Conservation (phyloP, 2,329 filamentous ascomycete species). For the Rutstroemia sp. region DNA sequence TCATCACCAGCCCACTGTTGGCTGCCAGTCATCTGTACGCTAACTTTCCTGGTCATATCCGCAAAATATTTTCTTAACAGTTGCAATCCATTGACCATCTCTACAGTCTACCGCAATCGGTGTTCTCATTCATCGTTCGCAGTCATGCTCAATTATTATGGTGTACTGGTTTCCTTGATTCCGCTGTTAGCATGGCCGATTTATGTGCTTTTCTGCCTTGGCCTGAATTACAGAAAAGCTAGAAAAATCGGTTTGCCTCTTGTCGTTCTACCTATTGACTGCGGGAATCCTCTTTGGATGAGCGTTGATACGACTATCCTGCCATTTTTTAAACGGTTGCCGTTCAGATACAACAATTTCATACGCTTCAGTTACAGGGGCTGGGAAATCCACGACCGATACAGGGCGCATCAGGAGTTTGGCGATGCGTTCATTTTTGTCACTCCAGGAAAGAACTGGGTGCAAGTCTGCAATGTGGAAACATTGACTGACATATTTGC, state of each 20-base stretch:
- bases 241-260: background rate
- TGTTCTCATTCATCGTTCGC: no score
- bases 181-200: background rate
- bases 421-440: conserved; percentile 3
- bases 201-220: background rate
- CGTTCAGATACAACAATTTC: conserved; percentile 3
- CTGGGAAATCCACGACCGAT: conserved; percentile 7
- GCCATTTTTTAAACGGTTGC: background rate
- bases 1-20: no score
- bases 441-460: conserved; percentile 1
- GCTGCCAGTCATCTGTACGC: no score
- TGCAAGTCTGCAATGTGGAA: conserved; percentile 1
- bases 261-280: conserved; percentile 3
- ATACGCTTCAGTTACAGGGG: conserved; percentile 1
- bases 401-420: background rate
- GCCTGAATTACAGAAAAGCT: background rate
- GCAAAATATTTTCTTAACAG: no score
- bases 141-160: no score
- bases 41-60: no score
- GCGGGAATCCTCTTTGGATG: conserved; percentile 4
- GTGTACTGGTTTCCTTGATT: background rate
- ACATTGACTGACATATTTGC: background rate
- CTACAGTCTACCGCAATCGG: no score
- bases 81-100: no score
- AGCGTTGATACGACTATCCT: background rate